Percentiles rank a stretch among this genome's conserved stretches.
Evolutionary conservation across 2,329 filamentous ascomycete genomes (phyloP).

Genomic region (Exophiala xenobiotica): DNA sequence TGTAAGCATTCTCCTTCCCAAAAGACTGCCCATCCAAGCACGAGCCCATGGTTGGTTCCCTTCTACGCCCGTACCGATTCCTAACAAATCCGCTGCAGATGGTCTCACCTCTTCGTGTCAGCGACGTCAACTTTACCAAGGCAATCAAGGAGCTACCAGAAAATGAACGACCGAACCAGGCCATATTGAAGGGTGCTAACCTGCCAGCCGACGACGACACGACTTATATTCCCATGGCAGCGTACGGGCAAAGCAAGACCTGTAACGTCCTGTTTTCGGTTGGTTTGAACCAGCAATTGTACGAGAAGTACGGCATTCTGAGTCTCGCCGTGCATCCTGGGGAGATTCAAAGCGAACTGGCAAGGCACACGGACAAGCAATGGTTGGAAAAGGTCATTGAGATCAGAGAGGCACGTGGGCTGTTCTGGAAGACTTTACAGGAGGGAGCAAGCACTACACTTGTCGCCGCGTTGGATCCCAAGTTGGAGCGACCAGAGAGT

Average conservation of each 20-base stretch:
- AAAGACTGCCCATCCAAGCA: no score
- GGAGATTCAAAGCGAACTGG: constrained; percentile 12
- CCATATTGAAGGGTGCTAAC: constrained; percentile 1
- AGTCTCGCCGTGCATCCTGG: constrained; percentile 45
- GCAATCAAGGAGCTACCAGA: constrained; percentile 24
- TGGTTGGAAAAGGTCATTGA: constrained; percentile 13
- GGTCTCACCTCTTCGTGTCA: constrained; percentile 34
- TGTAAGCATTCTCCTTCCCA: no score
- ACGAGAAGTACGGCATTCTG: constrained; percentile 35
- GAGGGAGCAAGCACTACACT: constrained; percentile 46
- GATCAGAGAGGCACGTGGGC: neutral
- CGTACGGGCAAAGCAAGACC: constrained; percentile 50
- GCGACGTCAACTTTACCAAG: constrained; percentile 37
- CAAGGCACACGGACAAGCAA: constrained; percentile 30
- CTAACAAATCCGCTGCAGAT: no score
- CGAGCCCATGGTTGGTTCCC: no score
- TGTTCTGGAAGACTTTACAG: constrained; percentile 37
- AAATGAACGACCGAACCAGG: constrained; percentile 15
- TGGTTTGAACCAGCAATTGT: constrained; percentile 34
- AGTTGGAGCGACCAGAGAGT: constrained; percentile 8
- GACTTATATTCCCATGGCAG: constrained; percentile 38
- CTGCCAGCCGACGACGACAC: constrained; percentile 3
- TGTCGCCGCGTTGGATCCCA: constrained; percentile 46
- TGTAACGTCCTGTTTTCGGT: constrained; percentile 48
- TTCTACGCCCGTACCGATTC: no score